These are phyloP conservation scores for Trifolium fragiferum DNA, from an alignment of 306 rosid genomes.

Conservation along the genomic window DNA sequence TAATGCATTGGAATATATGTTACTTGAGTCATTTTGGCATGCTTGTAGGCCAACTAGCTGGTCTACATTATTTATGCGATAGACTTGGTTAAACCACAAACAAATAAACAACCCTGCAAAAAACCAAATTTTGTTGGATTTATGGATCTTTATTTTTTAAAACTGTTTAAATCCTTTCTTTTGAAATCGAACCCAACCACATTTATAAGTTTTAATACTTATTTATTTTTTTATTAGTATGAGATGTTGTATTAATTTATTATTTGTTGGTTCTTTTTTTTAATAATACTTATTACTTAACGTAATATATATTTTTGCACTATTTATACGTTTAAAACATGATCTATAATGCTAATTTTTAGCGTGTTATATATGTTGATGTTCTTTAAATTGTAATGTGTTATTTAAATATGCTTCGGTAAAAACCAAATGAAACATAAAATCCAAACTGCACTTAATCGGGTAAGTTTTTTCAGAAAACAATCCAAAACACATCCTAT, in stretches of 20 bases:
- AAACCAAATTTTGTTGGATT: not conserved
- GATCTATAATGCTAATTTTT: not conserved
- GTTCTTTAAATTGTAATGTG: not conserved
- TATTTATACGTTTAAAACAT: not conserved
- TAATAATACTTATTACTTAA: not conserved
- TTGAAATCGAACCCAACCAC: not conserved
- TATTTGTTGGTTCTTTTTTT: not conserved
- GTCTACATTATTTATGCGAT: conserved; percentile 24
- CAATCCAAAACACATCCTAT: not conserved
- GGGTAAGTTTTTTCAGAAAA: conserved; percentile 1
- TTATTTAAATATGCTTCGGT: not conserved
- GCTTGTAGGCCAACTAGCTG: conserved; percentile 22
- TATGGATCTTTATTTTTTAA: not conserved
- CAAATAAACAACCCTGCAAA: not conserved
- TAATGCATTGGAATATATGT: conserved; percentile 26
- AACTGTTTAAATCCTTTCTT: not conserved
- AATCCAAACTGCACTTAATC: not conserved
- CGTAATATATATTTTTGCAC: not conserved
- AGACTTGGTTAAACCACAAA: not conserved
- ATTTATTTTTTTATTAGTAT: not conserved
- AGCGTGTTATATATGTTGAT: not conserved
- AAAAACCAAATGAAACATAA: not conserved
- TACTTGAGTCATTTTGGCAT: conserved; percentile 35
- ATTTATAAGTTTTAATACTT: not conserved
- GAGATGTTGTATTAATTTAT: not conserved